Base-by-base conservation (phyloP, 805 yeast genomes). In the Wickerhamiella dianesei region DNA sequence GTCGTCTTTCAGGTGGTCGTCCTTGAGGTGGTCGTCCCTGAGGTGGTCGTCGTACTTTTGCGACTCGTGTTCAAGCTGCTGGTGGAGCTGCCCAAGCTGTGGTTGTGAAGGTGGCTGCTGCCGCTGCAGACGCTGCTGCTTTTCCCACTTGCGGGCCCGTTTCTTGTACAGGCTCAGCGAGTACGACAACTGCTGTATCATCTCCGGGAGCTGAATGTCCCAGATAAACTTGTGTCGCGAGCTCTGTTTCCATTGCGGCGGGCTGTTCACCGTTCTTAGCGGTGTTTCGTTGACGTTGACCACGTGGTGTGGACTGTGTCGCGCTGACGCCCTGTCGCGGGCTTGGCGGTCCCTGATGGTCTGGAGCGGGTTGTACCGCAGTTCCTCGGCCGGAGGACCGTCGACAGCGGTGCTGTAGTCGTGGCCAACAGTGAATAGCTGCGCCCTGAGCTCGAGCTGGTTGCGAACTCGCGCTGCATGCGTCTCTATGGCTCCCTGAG, bases 291-390 rank as follows among this genome's bases (percentile, higher is more conserved):
- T 25, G 32, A 25, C 12, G 12, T 25, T 25, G 32, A 25, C 32
- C 32, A 25, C 32, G 32, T 25, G 32, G 32, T 25, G 32, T 6
- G 32, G 32, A 6, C 32, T 12, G 12, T 25, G 32, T 6, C 6
- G 32, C 6, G 32, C 32, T 6, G 32, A 25, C 6, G 32, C 32
- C 32, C 12, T 6, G 12, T 48, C 47, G n/a, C 56, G 48, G 9
- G 41, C 32, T 53, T 69, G 70, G 48, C 95, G 69, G 62, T 85
- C 81, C 48, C 96, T 66, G 21, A 86, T 76, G n/a, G 79, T 72
- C 62, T 84, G 95, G 40, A 86, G 65, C 3, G 95, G 95, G 58
- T 86, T 86, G 66, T 79, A 86, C 9, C 35, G 21, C 18, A 41
- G 19, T 4, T 39, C 9, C 16, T 22, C 40, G 36, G 16, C 21